phyloP scores from a whole-genome alignment of 192 early-diverging fungal species.

The Backusella macrospora region DNA sequence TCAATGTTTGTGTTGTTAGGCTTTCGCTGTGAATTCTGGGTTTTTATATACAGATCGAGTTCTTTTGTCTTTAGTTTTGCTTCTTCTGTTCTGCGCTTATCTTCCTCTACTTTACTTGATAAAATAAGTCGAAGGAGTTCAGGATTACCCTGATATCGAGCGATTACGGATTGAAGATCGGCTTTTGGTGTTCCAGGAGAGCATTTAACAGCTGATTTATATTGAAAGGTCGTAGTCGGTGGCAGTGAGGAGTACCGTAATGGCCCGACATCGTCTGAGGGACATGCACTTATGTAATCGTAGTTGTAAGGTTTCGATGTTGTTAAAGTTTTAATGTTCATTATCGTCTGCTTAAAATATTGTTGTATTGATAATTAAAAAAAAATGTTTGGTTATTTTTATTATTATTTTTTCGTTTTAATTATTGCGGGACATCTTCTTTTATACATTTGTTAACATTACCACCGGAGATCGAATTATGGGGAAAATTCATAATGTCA shows the following conservation, averaged over 20 bases:
- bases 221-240: not conserved
- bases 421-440: slow-evolving; percentile 3
- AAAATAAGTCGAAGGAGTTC: slow-evolving; percentile 60
- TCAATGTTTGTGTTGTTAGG: not conserved
- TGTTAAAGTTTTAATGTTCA: slow-evolving; percentile 6
- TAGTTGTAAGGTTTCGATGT: not conserved
- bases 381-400: not conserved
- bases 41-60: slow-evolving; percentile 48
- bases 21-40: not conserved
- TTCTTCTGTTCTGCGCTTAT: slow-evolving; percentile 59
- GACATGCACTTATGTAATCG: not conserved
- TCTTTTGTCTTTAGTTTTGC: slow-evolving; percentile 52
- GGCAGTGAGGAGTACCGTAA: not conserved
- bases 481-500: slow-evolving; percentile 1
- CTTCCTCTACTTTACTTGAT: slow-evolving; percentile 59
- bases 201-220: slow-evolving; percentile 3
- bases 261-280: not conserved
- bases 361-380: not conserved
- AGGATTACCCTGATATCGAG: slow-evolving; percentile 49
- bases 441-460: not conserved
- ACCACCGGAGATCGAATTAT: slow-evolving; percentile 7
- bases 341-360: not conserved
- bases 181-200: not conserved
- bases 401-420: not conserved
- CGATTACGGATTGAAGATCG: slow-evolving; percentile 11